Percentiles rank a stretch among this genome's conserved stretches.
phyloP scores from a whole-genome alignment of 208 protist genomes.

The Acanthamoeba healyi region DNA sequence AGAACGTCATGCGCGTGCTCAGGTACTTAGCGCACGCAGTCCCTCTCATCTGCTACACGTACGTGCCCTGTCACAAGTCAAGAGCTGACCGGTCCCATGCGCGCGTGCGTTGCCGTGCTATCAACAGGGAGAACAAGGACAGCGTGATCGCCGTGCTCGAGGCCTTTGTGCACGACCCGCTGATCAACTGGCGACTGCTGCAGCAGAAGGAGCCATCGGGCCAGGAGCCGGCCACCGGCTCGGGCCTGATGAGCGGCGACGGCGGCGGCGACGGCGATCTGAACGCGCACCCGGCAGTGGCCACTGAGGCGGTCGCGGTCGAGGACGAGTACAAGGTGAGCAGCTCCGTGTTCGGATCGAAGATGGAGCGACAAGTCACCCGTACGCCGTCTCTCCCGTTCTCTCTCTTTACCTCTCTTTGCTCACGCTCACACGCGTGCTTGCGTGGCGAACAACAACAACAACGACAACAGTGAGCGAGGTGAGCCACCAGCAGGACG shows the following conservation, averaged over 20 bases:
- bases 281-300: not conserved
- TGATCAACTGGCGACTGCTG: constrained; percentile 99
- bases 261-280: not conserved
- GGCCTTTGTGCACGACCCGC: constrained; percentile 99
- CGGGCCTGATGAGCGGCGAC: not conserved
- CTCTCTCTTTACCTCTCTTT: not conserved
- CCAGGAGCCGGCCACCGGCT: not conserved
- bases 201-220: constrained; percentile 85
- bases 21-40: not conserved
- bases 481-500: not conserved
- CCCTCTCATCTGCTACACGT: not conserved
- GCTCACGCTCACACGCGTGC: no score
- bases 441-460: no score
- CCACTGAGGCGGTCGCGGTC: not conserved
- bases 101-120: not conserved
- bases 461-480: no score
- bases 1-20: constrained; percentile 98
- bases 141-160: constrained; percentile 99
- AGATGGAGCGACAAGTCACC: not conserved
- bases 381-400: no score
- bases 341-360: not conserved
- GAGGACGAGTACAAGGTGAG: not conserved
- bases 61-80: not conserved
- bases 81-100: not conserved
- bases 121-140: constrained; percentile 96